Evolutionary conservation across 2,329 filamentous ascomycete species (phyloP).

Genomic region (Cucurbitaria berberidis): DNA sequence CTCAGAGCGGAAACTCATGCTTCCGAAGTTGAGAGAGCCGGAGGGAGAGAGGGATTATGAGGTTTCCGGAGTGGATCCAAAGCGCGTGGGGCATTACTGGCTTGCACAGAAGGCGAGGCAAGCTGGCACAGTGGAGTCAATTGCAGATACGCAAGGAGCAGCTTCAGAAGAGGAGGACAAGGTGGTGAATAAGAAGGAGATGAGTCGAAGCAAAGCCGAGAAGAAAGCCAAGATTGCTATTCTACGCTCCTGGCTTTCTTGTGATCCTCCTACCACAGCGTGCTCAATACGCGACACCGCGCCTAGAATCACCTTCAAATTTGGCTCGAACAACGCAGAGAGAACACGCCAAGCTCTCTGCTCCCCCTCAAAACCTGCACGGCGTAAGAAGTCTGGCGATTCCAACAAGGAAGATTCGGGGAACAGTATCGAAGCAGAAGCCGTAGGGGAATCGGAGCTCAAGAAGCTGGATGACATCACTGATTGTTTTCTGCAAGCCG

Average conservation of each 20-base stretch:
- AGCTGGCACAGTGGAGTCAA: conserved; percentile 1
- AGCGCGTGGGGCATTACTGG: conserved; percentile 49
- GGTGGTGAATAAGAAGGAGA: conserved; percentile 36
- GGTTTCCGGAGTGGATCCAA: conserved; percentile 44
- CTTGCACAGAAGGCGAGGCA: conserved; percentile 23
- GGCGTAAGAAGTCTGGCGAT: conserved; percentile 6
- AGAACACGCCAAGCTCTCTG: conserved; percentile 13
- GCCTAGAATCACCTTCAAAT: conserved; percentile 24
- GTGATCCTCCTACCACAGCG: conserved; percentile 10
- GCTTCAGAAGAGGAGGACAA: conserved; percentile 22
- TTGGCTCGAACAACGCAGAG: conserved; percentile 18
- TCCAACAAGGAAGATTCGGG: conserved; percentile 15
- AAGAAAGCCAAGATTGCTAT: conserved; percentile 70
- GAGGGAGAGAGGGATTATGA: conserved; percentile 6
- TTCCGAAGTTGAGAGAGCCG: not conserved
- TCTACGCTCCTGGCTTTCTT: conserved; percentile 50
- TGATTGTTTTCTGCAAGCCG: conserved; percentile 77
- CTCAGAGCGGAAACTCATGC: not conserved
- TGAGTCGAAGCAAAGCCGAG: conserved; percentile 50
- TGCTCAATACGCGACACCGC: conserved; percentile 5
- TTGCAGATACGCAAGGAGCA: not conserved
- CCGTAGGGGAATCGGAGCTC: conserved; percentile 11
- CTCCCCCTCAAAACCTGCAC: conserved; percentile 5
- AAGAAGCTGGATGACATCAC: conserved; percentile 80
- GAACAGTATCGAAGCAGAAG: conserved; percentile 9